Evolutionary conservation across 495 filamentous ascomycete species (phyloP), one percentile per base, ranked within the genome.

Genomic region (Trichoderma reesei): DNA sequence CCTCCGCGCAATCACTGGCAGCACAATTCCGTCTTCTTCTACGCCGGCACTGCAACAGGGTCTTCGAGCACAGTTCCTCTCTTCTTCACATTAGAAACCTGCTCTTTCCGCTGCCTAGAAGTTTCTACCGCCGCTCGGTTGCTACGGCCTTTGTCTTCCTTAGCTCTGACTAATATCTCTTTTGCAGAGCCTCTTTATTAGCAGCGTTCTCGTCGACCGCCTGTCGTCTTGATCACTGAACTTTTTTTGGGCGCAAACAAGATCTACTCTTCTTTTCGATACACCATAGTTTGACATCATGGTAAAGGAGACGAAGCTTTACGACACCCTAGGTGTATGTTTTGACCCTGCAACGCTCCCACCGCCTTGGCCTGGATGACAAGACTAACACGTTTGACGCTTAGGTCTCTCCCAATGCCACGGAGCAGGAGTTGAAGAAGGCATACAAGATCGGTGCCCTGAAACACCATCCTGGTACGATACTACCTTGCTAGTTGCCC

Each of bases 391-490:
- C 78, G 62, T 78, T 66, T 41, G 51, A 70, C 68, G 63, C 70
- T 41, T 41, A 95, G 90, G 90, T 96, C 63, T 46, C 84, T 66
- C 83, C 89, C 61, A 83, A 78, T 65, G 87, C 86, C 64, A 83
- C 84, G 54, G 92, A 96, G 62, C 78, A 85, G 67, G 87, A 96
- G 75, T 76, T 97, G 65, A 95, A 90, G 79, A 87, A 89, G 69
- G 92, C 92, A 59, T 97, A 96, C 81, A 92, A 90, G 79, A 90
- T 89, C 70, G 87, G 88, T 71, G 92, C 92, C 54, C 79, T 96
- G 60, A 94, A 93, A 76, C 89, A 87, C 70, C 92, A 97, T 77
- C 92, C 92, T 72, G 91, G 91, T 95, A 86, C 51, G 76, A 67
- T 62, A 76, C 41, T 1, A 14, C 59, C 63, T 71, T 41, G 16